Evolutionary conservation across 495 filamentous ascomycete species (phyloP).

Genomic region (Podospora pseudocomata): DNA sequence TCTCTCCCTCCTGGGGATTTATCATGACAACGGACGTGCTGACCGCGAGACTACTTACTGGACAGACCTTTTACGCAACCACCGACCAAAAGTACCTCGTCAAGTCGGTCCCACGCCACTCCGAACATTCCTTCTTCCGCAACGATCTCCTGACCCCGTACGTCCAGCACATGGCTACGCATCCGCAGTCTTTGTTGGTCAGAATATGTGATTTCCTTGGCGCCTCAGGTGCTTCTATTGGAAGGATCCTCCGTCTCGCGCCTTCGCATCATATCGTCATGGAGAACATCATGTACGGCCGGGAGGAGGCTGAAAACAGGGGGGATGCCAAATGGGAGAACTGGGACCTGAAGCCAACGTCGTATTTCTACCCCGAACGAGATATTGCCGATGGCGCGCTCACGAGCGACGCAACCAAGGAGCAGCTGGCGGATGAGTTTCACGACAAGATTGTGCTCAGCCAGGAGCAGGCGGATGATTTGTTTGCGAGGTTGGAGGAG

Average conservation of each 20-base stretch:
- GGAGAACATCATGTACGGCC: slow-evolving; percentile 64
- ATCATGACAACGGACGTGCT: background rate
- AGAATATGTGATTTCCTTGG: slow-evolving; percentile 66
- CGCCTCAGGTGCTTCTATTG: slow-evolving; percentile 50
- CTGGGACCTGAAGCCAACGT: slow-evolving; percentile 67
- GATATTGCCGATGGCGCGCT: slow-evolving; percentile 59
- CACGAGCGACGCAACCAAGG: slow-evolving; percentile 55
- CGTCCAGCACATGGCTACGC: slow-evolving; percentile 53
- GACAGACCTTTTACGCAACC: slow-evolving; percentile 64
- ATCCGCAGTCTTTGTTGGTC: slow-evolving; percentile 58
- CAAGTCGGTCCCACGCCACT: slow-evolving; percentile 63
- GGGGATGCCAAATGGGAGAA: slow-evolving; percentile 55
- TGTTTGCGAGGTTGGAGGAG: slow-evolving; percentile 47
- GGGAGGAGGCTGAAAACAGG: slow-evolving; percentile 38
- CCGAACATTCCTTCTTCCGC: slow-evolving; percentile 66
- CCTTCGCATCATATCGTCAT: slow-evolving; percentile 69
- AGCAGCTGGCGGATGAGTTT: slow-evolving; percentile 59
- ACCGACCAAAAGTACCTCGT: slow-evolving; percentile 58
- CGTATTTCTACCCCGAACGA: slow-evolving; percentile 69
- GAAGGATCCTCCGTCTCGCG: slow-evolving; percentile 49
- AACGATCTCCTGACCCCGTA: slow-evolving; percentile 59
- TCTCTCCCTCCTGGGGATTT: background rate
- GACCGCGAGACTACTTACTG: too few species aligned
- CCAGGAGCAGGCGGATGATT: slow-evolving; percentile 45
- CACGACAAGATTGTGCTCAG: slow-evolving; percentile 59